Evolutionary conservation across 495 filamentous ascomycete genomes (phyloP), one percentile per base, ranked within the genome.

Genomic region (Parathielavia hyrcaniae): DNA sequence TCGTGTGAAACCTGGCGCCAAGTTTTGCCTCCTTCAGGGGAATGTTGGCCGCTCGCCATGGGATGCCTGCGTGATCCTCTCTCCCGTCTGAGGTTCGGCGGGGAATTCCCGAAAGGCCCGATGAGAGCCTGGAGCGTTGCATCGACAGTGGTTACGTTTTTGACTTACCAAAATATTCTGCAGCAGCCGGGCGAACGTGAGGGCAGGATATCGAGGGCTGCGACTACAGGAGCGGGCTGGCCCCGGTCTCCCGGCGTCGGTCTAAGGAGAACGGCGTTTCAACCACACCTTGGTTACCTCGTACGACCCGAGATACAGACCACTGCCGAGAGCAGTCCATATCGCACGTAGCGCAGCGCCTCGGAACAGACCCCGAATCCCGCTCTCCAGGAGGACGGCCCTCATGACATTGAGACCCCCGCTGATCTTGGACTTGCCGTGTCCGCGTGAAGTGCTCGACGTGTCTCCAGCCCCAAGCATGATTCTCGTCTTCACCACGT

Each of bases 231-330:
- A 30, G 26, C 6, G 26, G 3, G 26, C 2, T 30, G 6, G 6
- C 26, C 26, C 26, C 26, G 26, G 3, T 16, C 23, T 9, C 14
- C 19, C 22, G 10, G 17, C n/a, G 26, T 16, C 17, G 56, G 40
- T 0, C 41, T 32, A 50, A 53, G 57, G 11, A 61, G 64, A 46
- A 13, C 51, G 50, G 50, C 59, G 30, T 40, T 75, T 77, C 60
- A 95, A 73, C 76, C 83, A 90, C 38, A 85, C 72, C 61, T 89
- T 79, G 26, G 86, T 86, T 55, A 83, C 84, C 69, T 97, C 90
- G 72, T 96, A 96, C 19, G 86, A 83, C 17, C 90, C 86, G 12
- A 97, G 75, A 78, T 96, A 96, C 32, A 96, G 68, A 9, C 91
- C 89, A 61, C 87, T 83, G 8, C 89, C 86, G 14, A 93, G 57